A percentile compares a stretch with the other conserved stretches of the same genome.
These are phyloP conservation scores for Talaromyces sp. DNA, from an alignment of 2,329 filamentous ascomycete species.

Conservation along the genomic window DNA sequence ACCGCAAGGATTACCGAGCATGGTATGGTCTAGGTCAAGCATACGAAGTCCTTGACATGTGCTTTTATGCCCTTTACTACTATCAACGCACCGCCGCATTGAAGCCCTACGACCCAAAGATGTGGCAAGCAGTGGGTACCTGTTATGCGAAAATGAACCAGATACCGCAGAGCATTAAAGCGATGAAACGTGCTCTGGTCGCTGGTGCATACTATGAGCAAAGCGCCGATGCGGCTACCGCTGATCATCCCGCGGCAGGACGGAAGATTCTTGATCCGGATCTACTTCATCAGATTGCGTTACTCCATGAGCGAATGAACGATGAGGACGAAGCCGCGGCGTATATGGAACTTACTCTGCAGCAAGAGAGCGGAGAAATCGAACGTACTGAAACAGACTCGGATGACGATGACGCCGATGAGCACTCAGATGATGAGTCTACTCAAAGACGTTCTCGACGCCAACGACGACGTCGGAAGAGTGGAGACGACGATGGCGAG, in stretches of 20 bases:
- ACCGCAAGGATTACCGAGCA: constrained; percentile 91
- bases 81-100: constrained; percentile 93
- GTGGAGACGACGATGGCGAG: constrained; percentile 40
- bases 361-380: constrained; percentile 77
- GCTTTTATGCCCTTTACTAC: constrained; percentile 95
- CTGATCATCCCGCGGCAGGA: constrained; percentile 50
- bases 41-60: constrained; percentile 97
- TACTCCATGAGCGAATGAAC: constrained; percentile 78
- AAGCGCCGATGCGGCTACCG: constrained; percentile 41
- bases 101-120: constrained; percentile 94
- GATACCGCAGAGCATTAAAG: constrained; percentile 86
- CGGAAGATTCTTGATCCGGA: constrained; percentile 78
- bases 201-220: constrained; percentile 83
- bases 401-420: constrained; percentile 31
- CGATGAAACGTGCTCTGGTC: constrained; percentile 85
- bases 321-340: constrained; percentile 77
- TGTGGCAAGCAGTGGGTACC: constrained; percentile 95
- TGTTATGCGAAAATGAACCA: constrained; percentile 89
- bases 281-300: constrained; percentile 83
- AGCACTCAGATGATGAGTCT: constrained; percentile 35
- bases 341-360: constrained; percentile 94
- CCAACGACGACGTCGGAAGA: constrained; percentile 29
- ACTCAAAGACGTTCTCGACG: constrained; percentile 30
- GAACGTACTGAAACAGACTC: constrained; percentile 38
- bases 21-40: constrained; percentile 98